Evolutionary conservation across 139 green algal species (phyloP), one percentile per base, ranked within the genome.

Genomic region (Chlorella sp.): DNA sequence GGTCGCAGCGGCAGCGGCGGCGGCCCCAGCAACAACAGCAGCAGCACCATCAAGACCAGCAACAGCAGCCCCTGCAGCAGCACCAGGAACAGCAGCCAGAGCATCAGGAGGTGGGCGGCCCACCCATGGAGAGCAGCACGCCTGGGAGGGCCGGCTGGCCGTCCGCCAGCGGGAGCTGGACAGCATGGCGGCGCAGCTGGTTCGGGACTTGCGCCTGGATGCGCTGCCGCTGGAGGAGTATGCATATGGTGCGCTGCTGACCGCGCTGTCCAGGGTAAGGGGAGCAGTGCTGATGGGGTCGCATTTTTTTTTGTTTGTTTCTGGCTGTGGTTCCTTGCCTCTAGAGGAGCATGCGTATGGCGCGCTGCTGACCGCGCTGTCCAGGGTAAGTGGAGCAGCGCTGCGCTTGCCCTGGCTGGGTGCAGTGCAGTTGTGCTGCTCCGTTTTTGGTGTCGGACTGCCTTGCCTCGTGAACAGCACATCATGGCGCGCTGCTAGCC

Each of bases 181-280:
- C 30, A 26, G 15, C 0, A 23, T 36, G 23, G 76, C 76, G 18
- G 60, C 13, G 34, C 36, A 17, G 57, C 36, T 82, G 25, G 76
- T 72, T 0, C 18, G 7, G 12, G 76, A 72, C 26, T 60, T 82
- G 28, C 36, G 23, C 4, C 60, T 82, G 25, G 76, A 71, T 62
- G 60, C 60, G 4, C 17, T 60, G 36, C 76, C 76, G 0, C 34
- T 82, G 38, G 39, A 41, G 26, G 32, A 60, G 23, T 82, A 72
- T 30, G 60, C 25, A 5, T 82, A 82, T 39, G 56, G 76, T 13
- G 63, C 76, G 3, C 28, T 82, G 18, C 28, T 82, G 4, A 73
- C 57, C 25, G 56, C 76, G 57, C 76, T 82, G 56, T 82, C 76
- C 0, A 20, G 76, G 76, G 76, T 82, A 56, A 26, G 76, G 15